Evolutionary conservation across 768 basidiomycete species (phyloP).

Genomic region (Gymnopilus junonius): DNA sequence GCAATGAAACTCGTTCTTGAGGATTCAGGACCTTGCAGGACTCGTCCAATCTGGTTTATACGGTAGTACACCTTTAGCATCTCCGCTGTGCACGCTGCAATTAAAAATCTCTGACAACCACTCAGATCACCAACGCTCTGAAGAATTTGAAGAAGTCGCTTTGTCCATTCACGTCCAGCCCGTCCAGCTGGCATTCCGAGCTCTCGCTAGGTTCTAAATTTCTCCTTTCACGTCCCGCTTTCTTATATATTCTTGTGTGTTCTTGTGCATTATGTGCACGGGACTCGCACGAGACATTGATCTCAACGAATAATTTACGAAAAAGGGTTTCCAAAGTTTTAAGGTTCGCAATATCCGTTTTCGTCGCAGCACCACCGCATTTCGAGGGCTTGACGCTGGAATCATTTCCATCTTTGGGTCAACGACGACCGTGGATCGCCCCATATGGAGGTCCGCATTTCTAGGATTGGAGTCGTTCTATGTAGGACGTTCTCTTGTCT

Average conservation of each 20-base stretch:
- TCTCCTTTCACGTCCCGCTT: neutral
- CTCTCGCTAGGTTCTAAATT: neutral
- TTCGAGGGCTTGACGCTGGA: neutral
- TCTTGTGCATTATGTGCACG: neutral
- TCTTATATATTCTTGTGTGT: neutral
- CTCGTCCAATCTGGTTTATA: neutral
- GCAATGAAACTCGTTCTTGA: neutral
- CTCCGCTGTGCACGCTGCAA: neutral
- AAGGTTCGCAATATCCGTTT: neutral
- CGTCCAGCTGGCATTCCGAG: neutral
- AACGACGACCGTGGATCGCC: neutral
- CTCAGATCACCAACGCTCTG: too few relatives aligned
- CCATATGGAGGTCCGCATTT: neutral
- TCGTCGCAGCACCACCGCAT: neutral
- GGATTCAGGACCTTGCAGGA: neutral
- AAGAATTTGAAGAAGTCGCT: neutral
- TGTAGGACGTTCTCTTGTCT: too few relatives aligned
- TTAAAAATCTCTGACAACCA: neutral
- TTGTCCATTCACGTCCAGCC: neutral
- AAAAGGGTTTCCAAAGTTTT: neutral
- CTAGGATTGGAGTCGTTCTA: neutral
- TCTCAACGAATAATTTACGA: neutral
- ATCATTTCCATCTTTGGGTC: neutral
- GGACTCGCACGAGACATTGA: neutral
- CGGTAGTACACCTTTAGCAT: neutral